Evolutionary conservation across 2,329 filamentous ascomycete species (phyloP).

Genomic region (Chaetomium strumarium): DNA sequence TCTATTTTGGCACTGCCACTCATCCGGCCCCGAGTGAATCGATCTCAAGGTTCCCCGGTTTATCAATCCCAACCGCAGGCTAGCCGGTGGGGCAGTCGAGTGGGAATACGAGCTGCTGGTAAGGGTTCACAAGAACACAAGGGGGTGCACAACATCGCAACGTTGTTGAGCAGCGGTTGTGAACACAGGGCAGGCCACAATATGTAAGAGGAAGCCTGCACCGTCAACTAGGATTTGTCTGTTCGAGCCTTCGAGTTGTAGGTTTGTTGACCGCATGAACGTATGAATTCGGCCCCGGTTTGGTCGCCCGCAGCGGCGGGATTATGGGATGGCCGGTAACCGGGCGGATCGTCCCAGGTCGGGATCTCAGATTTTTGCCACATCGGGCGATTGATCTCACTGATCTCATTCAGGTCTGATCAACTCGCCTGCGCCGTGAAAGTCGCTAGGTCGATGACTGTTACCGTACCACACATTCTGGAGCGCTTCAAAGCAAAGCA

Average conservation of each 20-base stretch:
- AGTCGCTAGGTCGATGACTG: neutral
- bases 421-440: neutral
- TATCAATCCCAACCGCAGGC: neutral
- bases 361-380: conserved; percentile 10
- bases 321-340: too few species aligned
- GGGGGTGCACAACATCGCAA: neutral
- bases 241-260: too few species aligned
- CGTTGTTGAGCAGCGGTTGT: neutral
- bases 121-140: neutral
- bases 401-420: conserved; percentile 4
- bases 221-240: too few species aligned
- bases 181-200: neutral
- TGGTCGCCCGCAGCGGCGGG: neutral
- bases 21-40: conserved; percentile 6
- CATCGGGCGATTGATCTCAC: conserved; percentile 10
- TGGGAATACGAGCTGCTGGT: conserved; percentile 16
- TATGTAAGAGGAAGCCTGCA: neutral
- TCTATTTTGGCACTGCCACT: conserved; percentile 21
- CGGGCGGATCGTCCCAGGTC: too few species aligned
- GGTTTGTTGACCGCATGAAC: neutral
- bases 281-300: neutral
- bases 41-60: conserved; percentile 1
- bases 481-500: too few species aligned
- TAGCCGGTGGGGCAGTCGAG: conserved; percentile 4
- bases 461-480: neutral